Evolutionary conservation across 345 rosid genomes (phyloP).

Genomic region (Murraya koenigii): DNA sequence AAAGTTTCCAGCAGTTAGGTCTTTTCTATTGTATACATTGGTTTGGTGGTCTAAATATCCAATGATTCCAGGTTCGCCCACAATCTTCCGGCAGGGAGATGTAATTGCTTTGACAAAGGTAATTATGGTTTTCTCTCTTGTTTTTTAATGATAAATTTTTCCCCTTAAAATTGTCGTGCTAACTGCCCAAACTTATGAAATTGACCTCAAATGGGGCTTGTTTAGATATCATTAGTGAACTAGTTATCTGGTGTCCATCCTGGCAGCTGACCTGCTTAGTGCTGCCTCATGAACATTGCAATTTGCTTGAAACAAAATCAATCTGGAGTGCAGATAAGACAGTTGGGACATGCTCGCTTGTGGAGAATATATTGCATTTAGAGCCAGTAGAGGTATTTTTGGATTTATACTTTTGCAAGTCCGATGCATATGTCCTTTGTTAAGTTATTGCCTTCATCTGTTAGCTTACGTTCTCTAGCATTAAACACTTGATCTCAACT

Average conservation of each 20-base stretch:
- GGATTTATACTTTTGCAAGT: too few relatives aligned
- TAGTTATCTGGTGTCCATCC: slow-evolving; percentile 11
- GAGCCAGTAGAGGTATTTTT: slow-evolving; percentile 77
- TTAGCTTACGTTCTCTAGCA: neutral
- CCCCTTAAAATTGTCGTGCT: neutral
- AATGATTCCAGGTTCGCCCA: slow-evolving; percentile 46
- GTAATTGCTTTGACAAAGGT: slow-evolving; percentile 82
- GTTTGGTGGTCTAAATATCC: neutral
- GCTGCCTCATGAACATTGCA: slow-evolving; percentile 60
- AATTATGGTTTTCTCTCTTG: neutral
- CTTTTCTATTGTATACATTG: neutral
- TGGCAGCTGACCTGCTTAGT: slow-evolving; percentile 77
- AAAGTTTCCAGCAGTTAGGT: neutral
- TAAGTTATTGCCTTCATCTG: neutral
- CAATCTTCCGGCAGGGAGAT: slow-evolving; percentile 57
- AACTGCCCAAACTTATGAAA: neutral
- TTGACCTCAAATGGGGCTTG: neutral
- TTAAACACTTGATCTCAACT: neutral
- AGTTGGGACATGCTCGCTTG: slow-evolving; percentile 49
- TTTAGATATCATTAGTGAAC: neutral
- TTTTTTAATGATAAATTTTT: neutral
- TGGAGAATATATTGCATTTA: slow-evolving; percentile 79
- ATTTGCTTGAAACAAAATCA: slow-evolving; percentile 67
- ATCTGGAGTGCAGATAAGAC: slow-evolving; percentile 86
- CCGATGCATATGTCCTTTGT: neutral